A percentile compares a stretch with the other conserved stretches of the same genome.
Evolutionary conservation across 305 asterid genomes (phyloP).

Genomic region (Salvia sclarea): DNA sequence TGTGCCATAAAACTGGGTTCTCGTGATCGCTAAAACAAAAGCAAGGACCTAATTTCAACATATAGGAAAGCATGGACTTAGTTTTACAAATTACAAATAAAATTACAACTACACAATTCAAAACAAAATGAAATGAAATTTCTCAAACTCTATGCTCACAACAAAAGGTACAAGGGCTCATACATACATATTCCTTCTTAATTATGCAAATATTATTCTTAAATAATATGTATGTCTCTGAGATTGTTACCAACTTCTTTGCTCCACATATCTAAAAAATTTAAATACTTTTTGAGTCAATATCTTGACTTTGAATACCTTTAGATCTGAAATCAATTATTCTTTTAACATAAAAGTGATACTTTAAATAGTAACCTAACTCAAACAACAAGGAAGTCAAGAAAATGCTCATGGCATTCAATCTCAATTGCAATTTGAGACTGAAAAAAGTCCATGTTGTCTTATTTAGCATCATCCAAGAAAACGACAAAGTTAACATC

Average conservation of each 20-base stretch:
- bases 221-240: no score
- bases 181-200: no score
- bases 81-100: no score
- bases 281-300: background rate
- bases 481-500: conserved; percentile 18
- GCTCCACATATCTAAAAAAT: background rate
- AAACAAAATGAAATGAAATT: no score
- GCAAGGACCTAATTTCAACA: no score
- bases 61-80: no score
- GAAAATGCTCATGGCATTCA: background rate
- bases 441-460: background rate
- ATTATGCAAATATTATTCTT: no score
- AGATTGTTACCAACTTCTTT: background rate
- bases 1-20: no score
- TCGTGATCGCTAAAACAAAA: no score
- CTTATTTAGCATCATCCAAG: background rate
- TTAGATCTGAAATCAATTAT: background rate
- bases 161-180: no score
- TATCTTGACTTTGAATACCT: background rate
- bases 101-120: no score
- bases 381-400: background rate
- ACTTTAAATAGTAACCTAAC: background rate
- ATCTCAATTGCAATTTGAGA: background rate
- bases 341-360: background rate
- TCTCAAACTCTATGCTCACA: no score